Evolutionary conservation across 2,329 filamentous ascomycete genomes (phyloP).

Genomic region (Lachnum nothofagi): DNA sequence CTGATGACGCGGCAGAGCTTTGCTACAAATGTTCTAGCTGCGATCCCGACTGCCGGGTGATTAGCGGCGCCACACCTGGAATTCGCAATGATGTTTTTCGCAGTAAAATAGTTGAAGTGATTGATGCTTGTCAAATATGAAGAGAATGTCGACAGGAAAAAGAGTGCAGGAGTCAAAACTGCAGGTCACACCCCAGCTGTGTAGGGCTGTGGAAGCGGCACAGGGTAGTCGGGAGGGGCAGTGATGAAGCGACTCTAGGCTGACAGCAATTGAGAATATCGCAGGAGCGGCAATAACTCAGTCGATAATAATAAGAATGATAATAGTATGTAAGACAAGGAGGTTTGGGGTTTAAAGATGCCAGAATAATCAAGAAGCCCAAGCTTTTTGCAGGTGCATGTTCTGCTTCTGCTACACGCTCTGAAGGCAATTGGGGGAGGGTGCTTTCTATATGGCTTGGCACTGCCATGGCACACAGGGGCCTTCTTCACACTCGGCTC

Average conservation of each 20-base stretch:
- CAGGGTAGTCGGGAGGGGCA: not conserved
- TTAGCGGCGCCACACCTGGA: not conserved
- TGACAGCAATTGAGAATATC: not conserved
- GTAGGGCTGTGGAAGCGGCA: too few species aligned
- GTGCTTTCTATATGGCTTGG: conserved; percentile 7
- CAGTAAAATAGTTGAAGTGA: too few species aligned
- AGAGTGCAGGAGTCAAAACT: not conserved
- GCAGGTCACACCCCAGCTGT: not conserved
- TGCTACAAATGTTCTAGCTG: not conserved
- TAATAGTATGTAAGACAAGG: too few species aligned
- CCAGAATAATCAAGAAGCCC: not conserved
- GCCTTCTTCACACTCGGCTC: too few species aligned
- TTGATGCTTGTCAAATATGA: too few species aligned
- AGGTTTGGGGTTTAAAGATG: not conserved
- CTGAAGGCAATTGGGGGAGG: not conserved
- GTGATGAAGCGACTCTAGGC: not conserved
- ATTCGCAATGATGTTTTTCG: not conserved
- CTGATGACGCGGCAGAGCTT: conserved; percentile 6
- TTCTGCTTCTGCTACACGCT: not conserved
- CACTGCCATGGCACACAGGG: not conserved
- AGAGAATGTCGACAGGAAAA: not conserved
- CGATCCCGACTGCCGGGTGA: not conserved
- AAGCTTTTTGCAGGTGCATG: too few species aligned
- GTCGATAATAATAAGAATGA: not conserved
- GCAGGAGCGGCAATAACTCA: not conserved